Evolutionary conservation across 2,329 filamentous ascomycete species (phyloP).

Genomic region (Beauveria scarabaeidicola): DNA sequence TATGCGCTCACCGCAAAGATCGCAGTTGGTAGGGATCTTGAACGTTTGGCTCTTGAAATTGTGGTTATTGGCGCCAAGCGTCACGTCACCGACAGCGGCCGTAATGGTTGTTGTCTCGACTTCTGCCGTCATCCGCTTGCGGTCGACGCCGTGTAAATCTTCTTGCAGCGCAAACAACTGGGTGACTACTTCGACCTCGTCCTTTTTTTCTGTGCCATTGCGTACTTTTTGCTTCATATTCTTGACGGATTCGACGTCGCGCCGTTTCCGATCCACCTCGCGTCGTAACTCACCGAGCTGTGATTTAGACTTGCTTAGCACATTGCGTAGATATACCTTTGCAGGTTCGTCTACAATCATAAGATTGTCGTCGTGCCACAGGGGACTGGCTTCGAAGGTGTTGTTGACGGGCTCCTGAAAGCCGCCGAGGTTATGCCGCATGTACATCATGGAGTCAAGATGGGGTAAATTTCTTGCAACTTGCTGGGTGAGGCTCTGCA

Average conservation of each 20-base stretch:
- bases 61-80: slow-evolving; percentile 85
- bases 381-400: slow-evolving; percentile 84
- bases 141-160: slow-evolving; percentile 73
- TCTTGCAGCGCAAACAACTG: slow-evolving; percentile 81
- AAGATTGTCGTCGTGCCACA: slow-evolving; percentile 88
- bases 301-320: slow-evolving; percentile 81
- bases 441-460: slow-evolving; percentile 96
- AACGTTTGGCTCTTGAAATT: slow-evolving; percentile 99
- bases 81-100: slow-evolving; percentile 83
- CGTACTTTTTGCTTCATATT: slow-evolving; percentile 65
- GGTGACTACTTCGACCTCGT: slow-evolving; percentile 77
- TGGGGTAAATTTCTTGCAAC: slow-evolving; percentile 81
- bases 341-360: slow-evolving; percentile 83
- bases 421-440: slow-evolving; percentile 75
- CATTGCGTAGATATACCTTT: slow-evolving; percentile 84
- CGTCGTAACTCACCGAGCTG: slow-evolving; percentile 71
- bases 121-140: slow-evolving; percentile 77
- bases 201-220: slow-evolving; percentile 78
- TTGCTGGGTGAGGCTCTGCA: slow-evolving; percentile 67
- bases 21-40: slow-evolving; percentile 98
- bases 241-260: slow-evolving; percentile 74
- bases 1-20: slow-evolving; percentile 90
- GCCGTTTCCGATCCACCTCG: slow-evolving; percentile 76
- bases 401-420: slow-evolving; percentile 83
- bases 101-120: slow-evolving; percentile 91